These are phyloP conservation scores for Claviceps pusilla DNA, from an alignment of 2,329 filamentous ascomycete genomes.

Conservation along the genomic window DNA sequence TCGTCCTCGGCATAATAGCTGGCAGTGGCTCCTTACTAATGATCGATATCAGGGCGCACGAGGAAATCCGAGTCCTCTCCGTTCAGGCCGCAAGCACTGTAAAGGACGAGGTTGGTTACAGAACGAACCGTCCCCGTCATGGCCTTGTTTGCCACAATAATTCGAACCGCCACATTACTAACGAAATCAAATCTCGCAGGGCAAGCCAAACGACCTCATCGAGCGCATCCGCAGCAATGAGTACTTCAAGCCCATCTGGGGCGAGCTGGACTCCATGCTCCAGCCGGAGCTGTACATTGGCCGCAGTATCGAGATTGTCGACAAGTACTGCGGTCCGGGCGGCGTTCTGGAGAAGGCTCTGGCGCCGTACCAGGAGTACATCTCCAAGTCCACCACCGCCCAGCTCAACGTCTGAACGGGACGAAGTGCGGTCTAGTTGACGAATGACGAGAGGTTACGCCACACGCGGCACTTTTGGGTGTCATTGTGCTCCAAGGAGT, in stretches of 20 bases:
- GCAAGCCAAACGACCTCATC: conserved; percentile 67
- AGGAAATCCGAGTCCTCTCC: conserved; percentile 70
- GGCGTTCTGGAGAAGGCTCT: conserved; percentile 25
- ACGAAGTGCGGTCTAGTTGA: too few species aligned
- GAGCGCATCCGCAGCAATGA: conserved; percentile 55
- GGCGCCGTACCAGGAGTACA: conserved; percentile 21
- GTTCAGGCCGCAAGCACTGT: conserved; percentile 56
- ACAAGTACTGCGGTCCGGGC: conserved; percentile 26
- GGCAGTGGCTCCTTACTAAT: neutral
- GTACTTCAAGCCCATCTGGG: conserved; percentile 62
- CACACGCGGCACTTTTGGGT: too few species aligned
- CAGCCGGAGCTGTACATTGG: conserved; percentile 41
- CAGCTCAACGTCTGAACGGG: conserved; percentile 3
- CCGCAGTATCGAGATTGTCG: conserved; percentile 30
- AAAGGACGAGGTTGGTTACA: conserved; percentile 23
- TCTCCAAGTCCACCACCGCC: conserved; percentile 10
- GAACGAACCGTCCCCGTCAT: neutral
- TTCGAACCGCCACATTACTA: neutral
- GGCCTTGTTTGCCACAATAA: too few species aligned
- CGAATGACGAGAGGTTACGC: too few species aligned
- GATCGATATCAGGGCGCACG: conserved; percentile 42
- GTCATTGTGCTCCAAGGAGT: too few species aligned
- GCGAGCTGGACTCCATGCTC: conserved; percentile 52
- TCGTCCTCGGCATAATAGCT: neutral
- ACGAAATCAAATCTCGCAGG: conserved; percentile 17